Percentiles rank a stretch among this genome's conserved stretches.
These are phyloP conservation scores for Lipomyces kockii DNA, from an alignment of 805 yeast species.

Conservation along the genomic window DNA sequence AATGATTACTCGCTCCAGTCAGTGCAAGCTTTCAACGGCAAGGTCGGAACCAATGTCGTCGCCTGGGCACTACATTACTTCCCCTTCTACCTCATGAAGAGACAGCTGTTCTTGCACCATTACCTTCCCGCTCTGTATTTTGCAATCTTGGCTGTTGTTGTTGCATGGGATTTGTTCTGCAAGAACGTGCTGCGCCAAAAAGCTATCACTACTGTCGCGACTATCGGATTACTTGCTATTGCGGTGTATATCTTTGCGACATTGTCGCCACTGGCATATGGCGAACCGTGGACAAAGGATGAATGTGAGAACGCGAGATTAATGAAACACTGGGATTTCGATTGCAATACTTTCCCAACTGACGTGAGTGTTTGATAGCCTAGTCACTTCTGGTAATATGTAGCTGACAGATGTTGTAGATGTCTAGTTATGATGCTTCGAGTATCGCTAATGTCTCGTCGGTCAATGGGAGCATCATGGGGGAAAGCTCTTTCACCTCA, in stretches of 20 bases:
- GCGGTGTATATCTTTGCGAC: conserved; percentile 60
- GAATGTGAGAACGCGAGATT: conserved; percentile 67
- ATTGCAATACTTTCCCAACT: conserved; percentile 63
- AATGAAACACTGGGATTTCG: conserved; percentile 82
- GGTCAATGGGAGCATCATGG: background rate
- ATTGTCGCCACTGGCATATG: conserved; percentile 79
- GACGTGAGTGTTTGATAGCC: background rate
- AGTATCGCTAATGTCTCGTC: background rate
- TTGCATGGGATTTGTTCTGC: conserved; percentile 49
- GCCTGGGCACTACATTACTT: conserved; percentile 91
- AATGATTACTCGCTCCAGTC: conserved; percentile 42
- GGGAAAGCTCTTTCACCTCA: background rate
- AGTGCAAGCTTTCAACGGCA: conserved; percentile 44
- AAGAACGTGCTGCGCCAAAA: conserved; percentile 47
- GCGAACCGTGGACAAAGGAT: conserved; percentile 73
- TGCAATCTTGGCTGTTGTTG: conserved; percentile 78
- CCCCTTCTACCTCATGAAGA: conserved; percentile 88
- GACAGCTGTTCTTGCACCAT: conserved; percentile 93
- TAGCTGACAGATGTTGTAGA: background rate
- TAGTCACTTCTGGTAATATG: background rate
- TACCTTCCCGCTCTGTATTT: conserved; percentile 92
- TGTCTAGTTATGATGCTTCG: background rate
- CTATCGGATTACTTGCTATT: conserved; percentile 55
- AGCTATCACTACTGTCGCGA: conserved; percentile 51
- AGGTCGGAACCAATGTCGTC: conserved; percentile 51